Percentiles rank a stretch among this genome's conserved stretches.
Evolutionary conservation across 1,284 basidiomycete species (phyloP).

Genomic region (Cryptococcus neoformans): DNA sequence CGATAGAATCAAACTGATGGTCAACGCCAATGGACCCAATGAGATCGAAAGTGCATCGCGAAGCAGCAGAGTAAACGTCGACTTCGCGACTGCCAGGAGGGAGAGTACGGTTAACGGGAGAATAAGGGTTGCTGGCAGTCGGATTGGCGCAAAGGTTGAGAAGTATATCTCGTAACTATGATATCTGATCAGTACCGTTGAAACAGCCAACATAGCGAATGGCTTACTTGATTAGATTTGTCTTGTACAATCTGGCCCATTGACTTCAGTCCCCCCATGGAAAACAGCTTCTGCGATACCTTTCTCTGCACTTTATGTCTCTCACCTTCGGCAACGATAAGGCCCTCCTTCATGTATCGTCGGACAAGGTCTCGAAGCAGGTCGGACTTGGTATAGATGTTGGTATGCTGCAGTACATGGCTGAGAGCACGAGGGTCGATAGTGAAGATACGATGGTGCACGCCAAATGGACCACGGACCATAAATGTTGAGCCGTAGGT

Average conservation of each 20-base stretch:
- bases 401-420: conserved; percentile 18
- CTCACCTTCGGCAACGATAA: conserved; percentile 28
- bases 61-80: conserved; percentile 19
- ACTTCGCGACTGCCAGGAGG: conserved; percentile 10
- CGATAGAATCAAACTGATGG: conserved; percentile 13
- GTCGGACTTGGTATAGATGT: conserved; percentile 19
- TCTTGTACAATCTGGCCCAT: conserved; percentile 21
- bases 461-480: conserved; percentile 18
- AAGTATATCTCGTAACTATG: conserved; percentile 17
- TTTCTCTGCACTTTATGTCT: conserved; percentile 24
- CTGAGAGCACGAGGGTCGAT: conserved; percentile 22
- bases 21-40: conserved; percentile 22
- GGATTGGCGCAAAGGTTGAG: conserved; percentile 12
- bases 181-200: background rate
- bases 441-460: conserved; percentile 25
- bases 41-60: conserved; percentile 25
- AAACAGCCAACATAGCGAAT: background rate
- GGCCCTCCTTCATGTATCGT: conserved; percentile 23
- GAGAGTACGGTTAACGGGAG: background rate
- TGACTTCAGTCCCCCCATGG: background rate
- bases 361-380: conserved; percentile 17
- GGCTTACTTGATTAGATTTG: conserved; percentile 22
- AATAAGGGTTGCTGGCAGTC: conserved; percentile 4
- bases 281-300: conserved; percentile 24
- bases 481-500: conserved; percentile 17